Evolutionary conservation across 2,329 filamentous ascomycete species (phyloP).

Genomic region (Penicillium sp.): DNA sequence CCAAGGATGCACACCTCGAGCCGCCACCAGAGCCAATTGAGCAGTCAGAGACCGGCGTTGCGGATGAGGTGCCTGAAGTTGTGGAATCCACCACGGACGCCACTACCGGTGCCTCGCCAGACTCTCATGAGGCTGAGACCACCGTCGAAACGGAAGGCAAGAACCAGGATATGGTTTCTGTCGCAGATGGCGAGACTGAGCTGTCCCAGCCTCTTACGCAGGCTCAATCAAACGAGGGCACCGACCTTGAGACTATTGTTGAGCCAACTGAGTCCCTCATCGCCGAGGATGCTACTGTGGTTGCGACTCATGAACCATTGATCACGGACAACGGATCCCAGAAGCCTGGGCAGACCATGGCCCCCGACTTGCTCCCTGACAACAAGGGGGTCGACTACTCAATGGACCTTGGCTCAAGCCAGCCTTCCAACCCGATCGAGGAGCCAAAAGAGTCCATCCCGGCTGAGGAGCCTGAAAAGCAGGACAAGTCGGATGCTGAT

Average conservation of each 20-base stretch:
- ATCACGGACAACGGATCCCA: slow-evolving; percentile 1
- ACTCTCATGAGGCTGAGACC: too few relatives aligned
- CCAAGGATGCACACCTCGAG: background rate
- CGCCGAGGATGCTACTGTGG: background rate
- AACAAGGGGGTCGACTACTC: slow-evolving; percentile 50
- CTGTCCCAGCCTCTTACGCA: slow-evolving; percentile 2
- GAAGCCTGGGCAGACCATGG: background rate
- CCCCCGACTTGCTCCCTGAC: slow-evolving; percentile 1
- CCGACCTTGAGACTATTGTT: background rate
- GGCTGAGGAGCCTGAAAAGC: slow-evolving; percentile 5
- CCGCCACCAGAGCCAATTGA: background rate
- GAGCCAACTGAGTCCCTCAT: background rate
- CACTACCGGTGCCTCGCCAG: too few relatives aligned
- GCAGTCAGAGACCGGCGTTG: too few relatives aligned
- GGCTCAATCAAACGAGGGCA: slow-evolving; percentile 4
- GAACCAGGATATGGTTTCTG: background rate
- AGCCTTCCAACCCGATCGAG: slow-evolving; percentile 4
- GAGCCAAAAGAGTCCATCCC: slow-evolving; percentile 4
- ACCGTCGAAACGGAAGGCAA: too few relatives aligned
- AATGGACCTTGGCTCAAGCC: background rate
- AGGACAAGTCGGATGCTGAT: slow-evolving; percentile 15
- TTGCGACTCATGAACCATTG: slow-evolving; percentile 3
- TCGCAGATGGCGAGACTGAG: background rate
- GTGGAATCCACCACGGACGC: too few relatives aligned
- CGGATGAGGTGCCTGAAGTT: background rate